Evolutionary conservation across 202 grass and related monocot species (phyloP), one percentile per base, ranked within the genome.

Genomic region (Schoenoplectus tabernaemontani): DNA sequence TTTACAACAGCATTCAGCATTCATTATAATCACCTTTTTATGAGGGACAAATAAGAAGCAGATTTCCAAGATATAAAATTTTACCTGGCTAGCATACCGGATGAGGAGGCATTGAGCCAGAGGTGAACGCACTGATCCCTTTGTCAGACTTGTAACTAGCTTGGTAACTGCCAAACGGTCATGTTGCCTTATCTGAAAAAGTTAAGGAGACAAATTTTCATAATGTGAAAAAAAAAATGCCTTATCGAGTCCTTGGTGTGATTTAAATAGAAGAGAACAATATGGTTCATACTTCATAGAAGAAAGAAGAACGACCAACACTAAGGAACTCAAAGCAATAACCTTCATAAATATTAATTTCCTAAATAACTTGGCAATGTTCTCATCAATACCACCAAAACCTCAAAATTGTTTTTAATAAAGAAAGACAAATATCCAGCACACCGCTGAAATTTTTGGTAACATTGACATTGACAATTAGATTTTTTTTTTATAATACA

Each of bases 91-190:
- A 60, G 91, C 87, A 12, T 96, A 97, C 38, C 96, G 88, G 84
- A 99, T 89, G 78, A 99, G 92, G 42, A 99, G 83, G 85, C 96
- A 99, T 20, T 99, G 96, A 4, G 96, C 96, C 56, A 99, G 79
- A 77, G 96, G 91, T 57, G 96, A 99, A 42, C 96, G 96, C 56
- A 99, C 83, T 58, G 96, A 95, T 85, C 96, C 92, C 83, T 86
- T 99, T 41, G 90, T 99, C 80, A 99, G 84, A 76, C 96, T 96
- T 64, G 88, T 99, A 47, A 99, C 96, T 12, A 99, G 90, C 79
- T 99, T 99, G 81, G 88, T 99, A 82, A 99, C 92, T 79, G 96
- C 96, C 81, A 99, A 90, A 19, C 96, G 92, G 59, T 99, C 92
- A 89, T 99, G 95, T 89, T 99, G 92, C 56, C 90, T 95, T 80